Conservation (phyloP, 2,329 filamentous ascomycete species). For the Aureobasidium melanogenum region DNA sequence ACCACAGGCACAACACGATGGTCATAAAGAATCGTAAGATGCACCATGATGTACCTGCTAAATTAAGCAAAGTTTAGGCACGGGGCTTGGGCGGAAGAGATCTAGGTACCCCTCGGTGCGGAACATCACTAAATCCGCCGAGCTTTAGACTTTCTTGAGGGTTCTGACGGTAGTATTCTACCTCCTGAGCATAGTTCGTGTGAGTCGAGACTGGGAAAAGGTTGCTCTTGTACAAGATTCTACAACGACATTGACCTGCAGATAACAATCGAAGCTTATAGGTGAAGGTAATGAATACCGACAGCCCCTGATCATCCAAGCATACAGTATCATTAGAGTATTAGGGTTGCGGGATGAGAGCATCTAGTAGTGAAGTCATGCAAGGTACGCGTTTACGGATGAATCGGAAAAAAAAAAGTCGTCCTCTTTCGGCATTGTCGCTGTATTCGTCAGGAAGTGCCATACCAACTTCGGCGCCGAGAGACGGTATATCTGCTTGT, state of each 20-base stretch:
- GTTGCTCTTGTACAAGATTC: not conserved
- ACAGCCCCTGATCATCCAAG: not conserved
- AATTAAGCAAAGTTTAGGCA: not conserved
- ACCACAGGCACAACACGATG: not conserved
- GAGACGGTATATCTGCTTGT: not conserved
- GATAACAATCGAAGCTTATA: not conserved
- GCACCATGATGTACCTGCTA: not conserved
- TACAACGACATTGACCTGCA: not conserved
- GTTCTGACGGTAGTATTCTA: not conserved
- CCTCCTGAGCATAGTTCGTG: not conserved
- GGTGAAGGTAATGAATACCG: too few species aligned
- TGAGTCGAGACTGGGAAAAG: not conserved
- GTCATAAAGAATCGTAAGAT: not conserved
- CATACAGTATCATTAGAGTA: not conserved
- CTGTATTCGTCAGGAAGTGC: not conserved
- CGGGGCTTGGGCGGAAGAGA: not conserved
- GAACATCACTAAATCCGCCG: not conserved
- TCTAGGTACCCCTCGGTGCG: not conserved
- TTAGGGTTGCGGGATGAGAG: not conserved
- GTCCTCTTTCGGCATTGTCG: not conserved
- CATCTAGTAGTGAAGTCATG: not conserved
- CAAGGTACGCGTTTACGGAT: not conserved
- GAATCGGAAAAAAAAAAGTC: not conserved
- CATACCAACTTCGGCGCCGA: not conserved
- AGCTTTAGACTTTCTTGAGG: not conserved